Conservation (phyloP, 129 eudicot species). For the Lonicera japonica region DNA sequence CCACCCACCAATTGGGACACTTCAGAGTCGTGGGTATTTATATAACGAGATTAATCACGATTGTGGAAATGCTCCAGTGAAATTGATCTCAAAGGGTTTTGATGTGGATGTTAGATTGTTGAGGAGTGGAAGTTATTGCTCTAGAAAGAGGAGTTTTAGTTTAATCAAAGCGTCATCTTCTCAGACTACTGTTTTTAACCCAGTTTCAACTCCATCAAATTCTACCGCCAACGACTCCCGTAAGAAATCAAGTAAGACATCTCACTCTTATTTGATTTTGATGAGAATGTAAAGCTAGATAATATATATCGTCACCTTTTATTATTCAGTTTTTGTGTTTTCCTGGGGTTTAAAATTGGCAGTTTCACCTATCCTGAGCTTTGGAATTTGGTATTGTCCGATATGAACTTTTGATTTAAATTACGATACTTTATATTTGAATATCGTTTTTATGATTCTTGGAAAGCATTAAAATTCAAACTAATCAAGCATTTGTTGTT, state of each 20-base stretch:
- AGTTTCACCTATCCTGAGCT: too few relatives aligned
- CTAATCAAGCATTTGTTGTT: too few relatives aligned
- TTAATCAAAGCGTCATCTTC: conserved; percentile 61
- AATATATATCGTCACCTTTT: too few relatives aligned
- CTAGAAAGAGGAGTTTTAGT: conserved; percentile 32
- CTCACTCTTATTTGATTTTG: neutral
- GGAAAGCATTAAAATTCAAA: too few relatives aligned
- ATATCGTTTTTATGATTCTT: too few relatives aligned
- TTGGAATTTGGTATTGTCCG: too few relatives aligned
- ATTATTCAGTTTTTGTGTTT: too few relatives aligned
- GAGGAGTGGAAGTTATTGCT: conserved; percentile 23
- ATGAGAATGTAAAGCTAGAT: too few relatives aligned
- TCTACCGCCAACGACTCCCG: conserved; percentile 25
- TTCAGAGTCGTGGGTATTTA: conserved; percentile 36
- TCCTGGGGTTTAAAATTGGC: too few relatives aligned
- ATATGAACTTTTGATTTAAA: too few relatives aligned
- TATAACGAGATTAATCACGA: conserved; percentile 37
- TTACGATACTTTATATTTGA: too few relatives aligned
- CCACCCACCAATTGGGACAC: conserved; percentile 48
- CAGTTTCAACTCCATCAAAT: conserved; percentile 47
- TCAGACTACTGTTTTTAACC: conserved; percentile 40
- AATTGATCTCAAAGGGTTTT: conserved; percentile 40
- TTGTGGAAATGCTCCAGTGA: conserved; percentile 28
- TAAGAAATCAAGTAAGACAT: conserved; percentile 72
- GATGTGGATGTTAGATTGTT: conserved; percentile 31